phyloP scores from a whole-genome alignment of 225 moss, liverwort and hornwort genomes.

The Lunularia cruciata region DNA sequence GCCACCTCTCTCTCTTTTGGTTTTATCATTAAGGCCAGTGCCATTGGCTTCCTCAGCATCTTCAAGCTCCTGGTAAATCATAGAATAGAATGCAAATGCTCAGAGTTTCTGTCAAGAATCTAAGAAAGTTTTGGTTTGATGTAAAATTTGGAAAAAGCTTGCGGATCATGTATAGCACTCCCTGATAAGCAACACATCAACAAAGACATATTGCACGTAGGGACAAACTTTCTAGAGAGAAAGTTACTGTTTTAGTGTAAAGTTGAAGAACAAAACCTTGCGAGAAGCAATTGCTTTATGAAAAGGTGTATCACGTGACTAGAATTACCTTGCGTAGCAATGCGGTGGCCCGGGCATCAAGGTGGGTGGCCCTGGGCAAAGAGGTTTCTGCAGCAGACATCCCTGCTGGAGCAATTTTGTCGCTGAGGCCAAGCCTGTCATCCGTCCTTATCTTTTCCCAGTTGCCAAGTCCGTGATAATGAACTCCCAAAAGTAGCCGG shows the following conservation, averaged over 20 bases:
- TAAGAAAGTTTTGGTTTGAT: no score
- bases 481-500: constrained; percentile 79
- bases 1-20: constrained; percentile 51
- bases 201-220: no score
- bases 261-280: no score
- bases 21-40: constrained; percentile 48
- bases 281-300: no score
- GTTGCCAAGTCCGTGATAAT: constrained; percentile 96
- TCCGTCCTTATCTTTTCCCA: constrained; percentile 93
- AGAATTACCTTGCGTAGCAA: constrained; percentile 73
- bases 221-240: no score
- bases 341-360: constrained; percentile 89
- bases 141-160: no score
- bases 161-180: no score
- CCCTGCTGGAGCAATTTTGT: constrained; percentile 93
- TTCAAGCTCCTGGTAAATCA: constrained; percentile 92
- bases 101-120: no score
- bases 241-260: no score
- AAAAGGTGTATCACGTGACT: no score
- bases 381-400: constrained; percentile 79
- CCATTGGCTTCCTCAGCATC: constrained; percentile 78
- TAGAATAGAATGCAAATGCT: no score
- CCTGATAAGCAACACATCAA: no score
- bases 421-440: constrained; percentile 67
- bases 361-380: constrained; percentile 83